Base-by-base conservation (phyloP, 495 filamentous ascomycete species). In the Penicillium canariense region DNA sequence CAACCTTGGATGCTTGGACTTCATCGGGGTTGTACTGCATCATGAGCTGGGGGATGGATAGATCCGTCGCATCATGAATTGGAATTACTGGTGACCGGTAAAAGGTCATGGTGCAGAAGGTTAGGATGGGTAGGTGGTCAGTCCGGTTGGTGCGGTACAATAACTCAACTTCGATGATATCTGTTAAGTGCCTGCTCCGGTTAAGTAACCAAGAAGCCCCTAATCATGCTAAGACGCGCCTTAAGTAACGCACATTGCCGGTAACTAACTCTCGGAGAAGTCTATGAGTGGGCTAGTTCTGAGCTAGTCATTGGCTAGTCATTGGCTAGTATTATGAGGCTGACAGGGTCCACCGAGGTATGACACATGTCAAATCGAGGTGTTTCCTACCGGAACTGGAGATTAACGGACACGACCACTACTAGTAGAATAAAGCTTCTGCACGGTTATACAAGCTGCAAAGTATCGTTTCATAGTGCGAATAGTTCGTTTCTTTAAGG, bases 31-130 rank as follows among this genome's bases (percentile, higher is more conserved):
- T 62, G 47, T 62, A 62, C 28, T 35, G 50, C 23, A 50, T 58
- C 59, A 62, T 62, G 36, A 62, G 55, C 50, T 62, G 55, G 7
- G 59, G 22, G 47, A 62, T 55, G 7, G 59, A 62, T 8, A 62
- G 23, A 11, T 48, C 31, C 7, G 50, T 34, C 23, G 26, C 55
- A 54, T 58, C 55, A 22, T 58, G 50, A 26, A 57, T 49, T 8
- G 59, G 55, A 32, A 55, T 36, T 23, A 53, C 50, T 3, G 50
- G 40, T 38, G 50, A 53, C 12, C 15, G 35, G 22, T 53, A 53
- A 36, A 53, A 9, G 22, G 50, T 28, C 50, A 53, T 53, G 15
- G n/a, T 27, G 50, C 22, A 20, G 30, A 32, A 32, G 12, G 30
- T 32, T 32, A 32, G 30, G 12, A 32, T 32, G 30, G 30, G 6